phyloP scores from a whole-genome alignment of 768 basidiomycete species.

The Dendrothele bispora region DNA sequence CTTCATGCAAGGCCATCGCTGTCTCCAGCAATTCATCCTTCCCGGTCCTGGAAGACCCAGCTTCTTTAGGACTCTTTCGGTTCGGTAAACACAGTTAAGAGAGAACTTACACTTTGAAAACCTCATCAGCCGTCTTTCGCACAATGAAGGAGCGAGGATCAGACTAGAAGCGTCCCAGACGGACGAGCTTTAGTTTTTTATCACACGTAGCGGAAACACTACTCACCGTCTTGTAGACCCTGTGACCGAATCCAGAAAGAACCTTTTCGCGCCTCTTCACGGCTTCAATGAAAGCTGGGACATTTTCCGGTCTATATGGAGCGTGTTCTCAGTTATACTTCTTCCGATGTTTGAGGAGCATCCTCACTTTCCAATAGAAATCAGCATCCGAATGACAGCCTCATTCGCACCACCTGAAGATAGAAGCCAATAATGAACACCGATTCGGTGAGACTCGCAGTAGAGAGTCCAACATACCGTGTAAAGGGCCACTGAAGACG shows the following conservation, averaged over 20 bases:
- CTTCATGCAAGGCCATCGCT: slow-evolving; percentile 85
- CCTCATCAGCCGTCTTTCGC: slow-evolving; percentile 86
- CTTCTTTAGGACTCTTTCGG: neutral
- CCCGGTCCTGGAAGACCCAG: slow-evolving; percentile 58
- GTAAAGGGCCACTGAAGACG: slow-evolving; percentile 60
- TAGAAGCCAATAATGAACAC: slow-evolving; percentile 1
- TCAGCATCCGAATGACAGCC: slow-evolving; percentile 92
- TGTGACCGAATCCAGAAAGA: slow-evolving; percentile 87
- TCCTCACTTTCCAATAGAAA: slow-evolving; percentile 78
- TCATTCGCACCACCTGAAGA: slow-evolving; percentile 81
- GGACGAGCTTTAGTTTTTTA: neutral
- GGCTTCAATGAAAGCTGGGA: slow-evolving; percentile 80
- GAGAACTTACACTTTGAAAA: slow-evolving; percentile 77
- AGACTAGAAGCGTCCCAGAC: slow-evolving; percentile 47
- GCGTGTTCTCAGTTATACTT: neutral
- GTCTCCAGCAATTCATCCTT: slow-evolving; percentile 84
- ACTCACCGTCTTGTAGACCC: slow-evolving; percentile 74
- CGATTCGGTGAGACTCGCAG: neutral
- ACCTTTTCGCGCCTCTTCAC: slow-evolving; percentile 90
- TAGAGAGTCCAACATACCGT: slow-evolving; percentile 41
- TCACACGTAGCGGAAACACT: neutral
- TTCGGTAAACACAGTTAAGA: neutral
- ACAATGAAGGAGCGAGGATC: slow-evolving; percentile 92
- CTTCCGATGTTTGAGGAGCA: neutral
- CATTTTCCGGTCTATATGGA: slow-evolving; percentile 67